Conservation (phyloP, 331 rosid genomes). For the Ulmus americana region DNA sequence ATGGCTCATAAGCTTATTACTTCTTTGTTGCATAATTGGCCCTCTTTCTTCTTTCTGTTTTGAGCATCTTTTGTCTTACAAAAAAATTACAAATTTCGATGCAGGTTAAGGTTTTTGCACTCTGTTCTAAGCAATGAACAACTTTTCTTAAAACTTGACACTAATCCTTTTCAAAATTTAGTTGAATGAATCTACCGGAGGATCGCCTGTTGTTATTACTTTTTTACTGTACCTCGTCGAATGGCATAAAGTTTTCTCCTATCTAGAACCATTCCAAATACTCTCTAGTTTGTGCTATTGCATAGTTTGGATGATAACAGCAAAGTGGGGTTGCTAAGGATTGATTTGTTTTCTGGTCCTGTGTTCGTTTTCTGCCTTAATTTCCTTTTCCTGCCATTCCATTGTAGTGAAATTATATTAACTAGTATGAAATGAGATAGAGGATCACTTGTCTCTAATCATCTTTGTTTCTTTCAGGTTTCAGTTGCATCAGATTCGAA, state of each 20-base stretch:
- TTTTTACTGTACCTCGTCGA: not conserved
- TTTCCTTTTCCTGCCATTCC: too few species aligned
- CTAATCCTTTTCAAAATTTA: not conserved
- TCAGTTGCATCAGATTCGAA: constrained; percentile 42
- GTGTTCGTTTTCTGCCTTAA: not conserved
- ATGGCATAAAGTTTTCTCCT: too few species aligned
- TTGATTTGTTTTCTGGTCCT: not conserved
- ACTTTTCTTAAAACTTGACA: not conserved
- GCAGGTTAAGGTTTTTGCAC: not conserved
- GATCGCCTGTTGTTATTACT: not conserved
- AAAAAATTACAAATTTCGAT: not conserved
- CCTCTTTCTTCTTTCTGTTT: not conserved
- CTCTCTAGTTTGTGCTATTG: too few species aligned
- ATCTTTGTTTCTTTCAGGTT: constrained; percentile 38
- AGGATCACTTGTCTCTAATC: not conserved
- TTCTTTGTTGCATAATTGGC: not conserved
- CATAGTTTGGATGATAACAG: not conserved
- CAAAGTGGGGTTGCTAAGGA: not conserved
- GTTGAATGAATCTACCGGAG: not conserved
- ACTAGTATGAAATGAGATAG: not conserved
- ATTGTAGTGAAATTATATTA: not conserved
- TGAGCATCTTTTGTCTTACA: not conserved
- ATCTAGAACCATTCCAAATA: not conserved
- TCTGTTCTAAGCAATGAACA: not conserved
- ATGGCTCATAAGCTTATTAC: not conserved